Base-by-base conservation (phyloP, 495 filamentous ascomycete species). In the Tuber melanosporum region DNA sequence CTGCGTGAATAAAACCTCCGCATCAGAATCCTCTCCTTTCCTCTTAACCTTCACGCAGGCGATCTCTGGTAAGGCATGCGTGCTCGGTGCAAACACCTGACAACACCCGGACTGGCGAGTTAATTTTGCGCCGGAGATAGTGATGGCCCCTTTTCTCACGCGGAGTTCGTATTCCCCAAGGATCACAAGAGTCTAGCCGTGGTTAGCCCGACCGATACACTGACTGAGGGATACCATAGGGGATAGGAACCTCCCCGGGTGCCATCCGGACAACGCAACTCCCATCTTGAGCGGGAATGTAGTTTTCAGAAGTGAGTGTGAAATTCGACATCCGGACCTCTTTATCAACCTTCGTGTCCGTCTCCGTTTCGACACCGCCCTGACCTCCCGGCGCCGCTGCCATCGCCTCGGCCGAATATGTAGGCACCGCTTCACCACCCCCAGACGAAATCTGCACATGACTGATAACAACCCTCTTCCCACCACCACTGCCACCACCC, bases 21-120 rank as follows among this genome's bases (percentile, higher is more conserved):
- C 83, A 75, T 86, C 86, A 72, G 85, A 85, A 39, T 84, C 85
- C 73, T 86, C 85, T 1, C 85, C 84, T n/a, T 86, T 84, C 71
- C 2, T 66, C 3, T 19, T 39, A 12, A 47, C 71, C n/a, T 62
- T 70, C 45, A 87, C 80, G 74, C 87, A 88, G 76, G 86, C 85
- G 41, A 92, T 88, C 8, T 86, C 83, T 22, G 91, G 91, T 44
- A 92, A 83, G 26, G 90, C 88, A 80, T 92, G 91, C 5, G 89
- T 91, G 46, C 87, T 88, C 44, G 91, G 89, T 20, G 89, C 89
- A 83, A 88, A 91, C 42, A 91, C 86, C 57, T 32, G 57, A 66
- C 57, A 66, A 66, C 57, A 86, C 82, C 76, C 89, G 86, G 7
- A 85, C 49, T 19, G 82, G 79, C 12, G 86, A 84, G 86, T 86